Conservation (phyloP, 306 rosid genomes). For the Trichosanthes truncata region DNA sequence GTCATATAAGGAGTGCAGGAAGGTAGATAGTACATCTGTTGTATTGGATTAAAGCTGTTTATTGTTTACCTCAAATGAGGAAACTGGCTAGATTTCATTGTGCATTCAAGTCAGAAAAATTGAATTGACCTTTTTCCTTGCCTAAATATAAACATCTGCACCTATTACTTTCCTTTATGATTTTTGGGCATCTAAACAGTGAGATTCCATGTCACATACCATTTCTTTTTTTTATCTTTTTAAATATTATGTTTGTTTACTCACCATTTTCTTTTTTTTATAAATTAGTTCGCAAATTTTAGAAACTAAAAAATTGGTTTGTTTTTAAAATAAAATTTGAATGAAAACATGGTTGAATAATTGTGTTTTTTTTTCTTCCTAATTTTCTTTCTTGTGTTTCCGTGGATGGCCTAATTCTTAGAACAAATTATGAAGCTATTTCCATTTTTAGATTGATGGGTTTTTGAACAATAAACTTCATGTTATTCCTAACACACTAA, state of each 20-base stretch:
- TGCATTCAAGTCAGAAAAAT: not conserved
- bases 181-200: not conserved
- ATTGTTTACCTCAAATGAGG: slow-evolving; percentile 9
- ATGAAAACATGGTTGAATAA: no score
- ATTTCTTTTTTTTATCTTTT: not conserved
- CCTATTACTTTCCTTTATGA: not conserved
- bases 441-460: no score
- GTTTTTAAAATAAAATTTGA: no score
- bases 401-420: no score
- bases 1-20: not conserved
- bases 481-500: no score
- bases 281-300: not conserved
- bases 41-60: slow-evolving; percentile 1
- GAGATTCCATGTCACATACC: no score
- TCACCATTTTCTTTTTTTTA: not conserved
- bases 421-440: no score
- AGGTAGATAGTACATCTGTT: not conserved
- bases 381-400: no score
- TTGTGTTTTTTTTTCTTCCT: no score
- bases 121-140: slow-evolving; percentile 1
- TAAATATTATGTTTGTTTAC: not conserved
- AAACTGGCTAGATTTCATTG: slow-evolving; percentile 5
- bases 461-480: no score
- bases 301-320: no score
- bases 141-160: not conserved